These are phyloP conservation scores for Diplodia sapinea DNA, from an alignment of 2,329 filamentous ascomycete species.

Conservation along the genomic window DNA sequence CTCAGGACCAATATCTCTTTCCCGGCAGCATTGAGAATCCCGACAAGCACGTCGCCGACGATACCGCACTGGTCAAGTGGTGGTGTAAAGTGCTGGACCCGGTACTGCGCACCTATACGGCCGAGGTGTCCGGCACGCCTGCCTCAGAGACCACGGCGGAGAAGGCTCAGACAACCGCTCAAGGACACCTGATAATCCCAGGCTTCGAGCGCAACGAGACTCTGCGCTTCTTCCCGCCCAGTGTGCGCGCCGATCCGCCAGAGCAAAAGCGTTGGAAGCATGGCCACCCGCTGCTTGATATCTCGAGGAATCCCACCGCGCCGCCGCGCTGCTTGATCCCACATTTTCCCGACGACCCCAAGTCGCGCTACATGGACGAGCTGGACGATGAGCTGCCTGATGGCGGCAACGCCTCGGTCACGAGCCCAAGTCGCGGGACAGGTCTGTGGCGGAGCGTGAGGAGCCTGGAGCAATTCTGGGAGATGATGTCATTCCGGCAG, in stretches of 20 bases:
- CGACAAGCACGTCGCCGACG: conserved; percentile 89
- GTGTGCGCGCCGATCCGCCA: conserved; percentile 47
- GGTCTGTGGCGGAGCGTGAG: conserved; percentile 84
- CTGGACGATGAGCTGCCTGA: conserved; percentile 76
- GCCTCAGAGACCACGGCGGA: conserved; percentile 35
- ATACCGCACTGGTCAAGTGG: conserved; percentile 89
- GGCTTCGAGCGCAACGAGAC: conserved; percentile 84
- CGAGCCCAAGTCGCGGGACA: conserved; percentile 55
- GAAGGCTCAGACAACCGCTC: conserved; percentile 52
- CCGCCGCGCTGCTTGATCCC: conserved; percentile 86
- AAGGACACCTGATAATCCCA: conserved; percentile 84
- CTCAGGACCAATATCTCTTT: conserved; percentile 93
- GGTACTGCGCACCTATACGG: conserved; percentile 62
- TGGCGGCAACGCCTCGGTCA: conserved; percentile 37
- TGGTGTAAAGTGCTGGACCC: conserved; percentile 90
- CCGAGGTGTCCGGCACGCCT: conserved; percentile 42
- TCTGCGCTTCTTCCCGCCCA: conserved; percentile 74
- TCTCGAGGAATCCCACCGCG: conserved; percentile 70
- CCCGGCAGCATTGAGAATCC: conserved; percentile 85
- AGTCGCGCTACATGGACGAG: conserved; percentile 85
- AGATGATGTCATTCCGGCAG: conserved; percentile 95
- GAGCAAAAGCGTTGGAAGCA: conserved; percentile 56
- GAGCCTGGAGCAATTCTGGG: conserved; percentile 93
- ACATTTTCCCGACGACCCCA: conserved; percentile 92
- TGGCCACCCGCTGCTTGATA: conserved; percentile 74